These are phyloP conservation scores for Lotmaria passim DNA, from an alignment of 208 protist genomes.

Conservation along the genomic window DNA sequence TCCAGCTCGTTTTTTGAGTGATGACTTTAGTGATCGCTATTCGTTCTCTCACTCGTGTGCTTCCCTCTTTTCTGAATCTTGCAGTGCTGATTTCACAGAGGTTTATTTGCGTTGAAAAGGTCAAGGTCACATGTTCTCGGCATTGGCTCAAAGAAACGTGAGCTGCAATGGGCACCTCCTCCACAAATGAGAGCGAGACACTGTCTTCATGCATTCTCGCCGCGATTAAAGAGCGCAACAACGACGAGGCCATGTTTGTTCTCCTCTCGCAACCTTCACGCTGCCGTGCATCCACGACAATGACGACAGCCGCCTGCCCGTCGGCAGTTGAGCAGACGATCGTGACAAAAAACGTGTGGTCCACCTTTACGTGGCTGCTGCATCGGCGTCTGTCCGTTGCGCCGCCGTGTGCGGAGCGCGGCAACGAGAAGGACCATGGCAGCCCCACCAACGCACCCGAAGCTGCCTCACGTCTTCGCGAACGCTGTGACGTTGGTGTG, in stretches of 20 bases:
- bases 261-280: slow-evolving; percentile 8
- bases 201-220: slow-evolving; percentile 20
- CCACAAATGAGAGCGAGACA: background rate
- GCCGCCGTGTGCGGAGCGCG: background rate
- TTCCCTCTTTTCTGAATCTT: too few species aligned
- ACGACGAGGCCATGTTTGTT: slow-evolving; percentile 27
- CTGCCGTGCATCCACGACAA: too few species aligned
- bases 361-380: slow-evolving; percentile 14
- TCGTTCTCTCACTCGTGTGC: too few species aligned
- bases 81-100: too few species aligned
- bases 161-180: background rate
- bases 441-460: background rate
- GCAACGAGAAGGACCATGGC: background rate
- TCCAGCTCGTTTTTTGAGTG: too few species aligned
- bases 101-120: too few species aligned
- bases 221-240: slow-evolving; percentile 16
- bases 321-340: background rate
- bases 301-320: background rate
- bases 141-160: too few species aligned
- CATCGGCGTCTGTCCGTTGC: slow-evolving; percentile 2
- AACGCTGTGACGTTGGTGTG: slow-evolving; percentile 41
- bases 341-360: slow-evolving; percentile 28
- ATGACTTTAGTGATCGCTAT: too few species aligned
- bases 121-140: too few species aligned
- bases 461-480: background rate